Percentiles rank a stretch among this genome's conserved stretches.
These are phyloP conservation scores for Tetrapyrgos nigripes DNA, from an alignment of 1,284 basidiomycete genomes.

Conservation along the genomic window DNA sequence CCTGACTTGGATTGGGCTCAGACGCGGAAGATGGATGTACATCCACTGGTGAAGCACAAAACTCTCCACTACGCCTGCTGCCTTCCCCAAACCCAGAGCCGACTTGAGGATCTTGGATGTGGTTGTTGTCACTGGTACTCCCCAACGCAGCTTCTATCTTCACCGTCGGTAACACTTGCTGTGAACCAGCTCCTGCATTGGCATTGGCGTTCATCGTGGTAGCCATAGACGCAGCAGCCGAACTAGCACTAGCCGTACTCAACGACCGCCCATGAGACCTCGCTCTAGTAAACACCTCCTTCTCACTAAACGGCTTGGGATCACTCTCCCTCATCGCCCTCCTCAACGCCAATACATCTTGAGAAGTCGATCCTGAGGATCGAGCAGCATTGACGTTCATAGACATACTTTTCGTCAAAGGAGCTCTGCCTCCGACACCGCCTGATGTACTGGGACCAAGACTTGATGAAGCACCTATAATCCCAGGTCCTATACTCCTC, in stretches of 20 bases:
- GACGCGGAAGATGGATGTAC: no score
- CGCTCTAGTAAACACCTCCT: slow-evolving; percentile 18
- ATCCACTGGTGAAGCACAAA: no score
- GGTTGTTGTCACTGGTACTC: background rate
- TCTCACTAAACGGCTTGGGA: slow-evolving; percentile 63
- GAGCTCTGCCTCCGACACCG: background rate
- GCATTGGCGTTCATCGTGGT: no score
- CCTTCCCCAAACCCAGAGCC: no score
- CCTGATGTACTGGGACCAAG: no score
- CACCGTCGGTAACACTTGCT: background rate
- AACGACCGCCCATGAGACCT: slow-evolving; percentile 38
- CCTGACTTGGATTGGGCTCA: no score
- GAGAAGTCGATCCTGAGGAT: slow-evolving; percentile 6
- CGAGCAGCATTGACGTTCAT: slow-evolving; percentile 8
- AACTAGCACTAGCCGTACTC: slow-evolving; percentile 65
- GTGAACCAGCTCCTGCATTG: slow-evolving; percentile 52
- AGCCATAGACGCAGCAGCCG: no score
- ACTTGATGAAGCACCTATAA: no score
- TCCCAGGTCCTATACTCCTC: no score
- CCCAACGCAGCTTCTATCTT: background rate
- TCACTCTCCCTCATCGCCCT: slow-evolving; percentile 87
- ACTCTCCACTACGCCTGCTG: no score
- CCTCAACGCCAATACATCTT: slow-evolving; percentile 82
- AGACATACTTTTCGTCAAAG: slow-evolving; percentile 9
- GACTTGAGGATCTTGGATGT: no score